A percentile compares a stretch with the other conserved stretches of the same genome.
Conservation (phyloP, 305 asterid genomes). For the Fraxinus angustifolia region DNA sequence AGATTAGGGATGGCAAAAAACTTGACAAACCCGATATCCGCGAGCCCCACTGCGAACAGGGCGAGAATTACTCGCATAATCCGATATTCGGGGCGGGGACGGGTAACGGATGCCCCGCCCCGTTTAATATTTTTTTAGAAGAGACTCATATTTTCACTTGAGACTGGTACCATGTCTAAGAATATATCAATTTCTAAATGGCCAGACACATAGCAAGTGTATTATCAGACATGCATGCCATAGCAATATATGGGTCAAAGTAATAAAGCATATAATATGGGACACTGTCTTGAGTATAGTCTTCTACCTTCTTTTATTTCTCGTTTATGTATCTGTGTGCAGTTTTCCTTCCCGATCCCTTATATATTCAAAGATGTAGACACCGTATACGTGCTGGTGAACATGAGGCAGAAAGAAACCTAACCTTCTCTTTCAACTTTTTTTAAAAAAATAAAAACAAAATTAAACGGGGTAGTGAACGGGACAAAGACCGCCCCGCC, state of each 20-base stretch:
- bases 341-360: neutral
- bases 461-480: no score
- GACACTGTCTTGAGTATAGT: neutral
- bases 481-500: no score
- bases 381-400: neutral
- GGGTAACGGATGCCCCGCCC: no score
- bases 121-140: neutral
- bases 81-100: no score
- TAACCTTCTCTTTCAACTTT: constrained; percentile 61
- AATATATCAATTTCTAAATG: neutral
- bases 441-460: no score
- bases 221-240: neutral
- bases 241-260: neutral
- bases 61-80: no score
- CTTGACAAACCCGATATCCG: no score
- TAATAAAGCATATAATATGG: neutral
- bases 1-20: no score
- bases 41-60: no score
- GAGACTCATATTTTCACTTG: neutral
- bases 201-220: neutral
- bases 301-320: neutral
- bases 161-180: neutral
- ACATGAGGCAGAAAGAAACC: constrained; percentile 6
- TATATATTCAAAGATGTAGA: neutral
- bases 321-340: neutral